Base-by-base conservation (phyloP, 1,139 yeast species). In the Saccharomyces hybrid region DNA sequence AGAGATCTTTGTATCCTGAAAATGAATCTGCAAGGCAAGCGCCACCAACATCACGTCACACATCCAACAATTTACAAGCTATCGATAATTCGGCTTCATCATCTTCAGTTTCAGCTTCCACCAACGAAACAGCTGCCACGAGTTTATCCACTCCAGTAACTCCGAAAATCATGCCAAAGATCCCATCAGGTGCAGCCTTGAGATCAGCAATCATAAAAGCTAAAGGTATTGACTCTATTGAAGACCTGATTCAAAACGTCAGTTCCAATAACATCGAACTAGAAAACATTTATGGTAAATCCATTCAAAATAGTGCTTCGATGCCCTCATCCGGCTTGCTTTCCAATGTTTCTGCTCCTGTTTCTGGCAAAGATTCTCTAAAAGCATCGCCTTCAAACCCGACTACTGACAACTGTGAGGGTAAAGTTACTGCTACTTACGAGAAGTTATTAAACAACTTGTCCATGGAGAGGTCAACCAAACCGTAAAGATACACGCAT, bases 131-230 rank as follows among this genome's bases (percentile, higher is more conserved):
- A 19, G 55, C 58, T 21, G 48, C 53, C 41, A 53, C 47, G 4
- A 55, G 51, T 29, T 21, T 46, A 12, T 41, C 55, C n/a, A 48
- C 44, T 14, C 58, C 58, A 21, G 50, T 29, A 6, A 52, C 29
- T 21, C 46, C 49, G 5, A 56, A 51, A 34, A 51, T 58, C 19
- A 48, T 65, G 50, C 63, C 71, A 2, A 71, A 69, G 49, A 73
- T 85, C 53, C 90, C 90, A 1, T 82, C 90, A 0, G 95, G 95
- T 7, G 77, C 84, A 2, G 88, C 85, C 64, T 73, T 86, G 44
- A 74, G 93, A 56, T 86, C 84, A 59, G 89, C 91, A 0, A 83
- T 86, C 47, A 81, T 85, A 53, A 81, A 81, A 56, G 89, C 89
- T 5, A 85, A 86, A 63, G 93, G 93, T 52, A 81, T 85, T 54